A percentile compares a stretch with the other conserved stretches of the same genome.
Evolutionary conservation across 2,329 filamentous ascomycete genomes (phyloP).

Genomic region (Xylariaceae sp.): DNA sequence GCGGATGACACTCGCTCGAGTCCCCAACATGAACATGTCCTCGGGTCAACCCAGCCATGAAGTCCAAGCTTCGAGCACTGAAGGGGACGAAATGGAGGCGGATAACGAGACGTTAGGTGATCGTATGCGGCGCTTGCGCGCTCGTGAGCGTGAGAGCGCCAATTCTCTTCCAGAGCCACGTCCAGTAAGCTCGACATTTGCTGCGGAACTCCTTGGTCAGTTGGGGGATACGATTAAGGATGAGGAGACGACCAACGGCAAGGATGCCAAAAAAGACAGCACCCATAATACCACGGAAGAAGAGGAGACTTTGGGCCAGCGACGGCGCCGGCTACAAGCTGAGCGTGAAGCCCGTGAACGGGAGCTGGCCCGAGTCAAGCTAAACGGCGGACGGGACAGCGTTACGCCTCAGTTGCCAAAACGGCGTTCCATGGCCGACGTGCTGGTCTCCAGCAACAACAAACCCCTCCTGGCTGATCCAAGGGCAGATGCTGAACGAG

Average conservation of each 20-base stretch:
- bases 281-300: slow-evolving; percentile 45
- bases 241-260: slow-evolving; percentile 31
- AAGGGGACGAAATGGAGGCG: slow-evolving; percentile 51
- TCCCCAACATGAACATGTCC: slow-evolving; percentile 26
- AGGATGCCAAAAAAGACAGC: slow-evolving; percentile 9
- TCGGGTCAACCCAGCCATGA: slow-evolving; percentile 25
- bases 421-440: slow-evolving; percentile 48
- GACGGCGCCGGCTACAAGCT: slow-evolving; percentile 66
- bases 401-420: slow-evolving; percentile 42
- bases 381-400: slow-evolving; percentile 29
- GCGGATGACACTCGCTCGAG: slow-evolving; percentile 36
- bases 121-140: slow-evolving; percentile 59
- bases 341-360: slow-evolving; percentile 59
- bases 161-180: slow-evolving; percentile 46
- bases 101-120: slow-evolving; percentile 64
- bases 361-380: slow-evolving; percentile 39
- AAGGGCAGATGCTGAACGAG: slow-evolving; percentile 37
- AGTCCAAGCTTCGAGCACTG: slow-evolving; percentile 29
- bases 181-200: slow-evolving; percentile 61
- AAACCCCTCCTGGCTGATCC: slow-evolving; percentile 35
- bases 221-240: slow-evolving; percentile 48
- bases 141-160: slow-evolving; percentile 46
- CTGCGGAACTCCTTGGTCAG: slow-evolving; percentile 61
- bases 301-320: slow-evolving; percentile 75
- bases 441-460: slow-evolving; percentile 42